phyloP scores from a whole-genome alignment of 1,139 yeast genomes.

The Magnusiomyces sp. region DNA sequence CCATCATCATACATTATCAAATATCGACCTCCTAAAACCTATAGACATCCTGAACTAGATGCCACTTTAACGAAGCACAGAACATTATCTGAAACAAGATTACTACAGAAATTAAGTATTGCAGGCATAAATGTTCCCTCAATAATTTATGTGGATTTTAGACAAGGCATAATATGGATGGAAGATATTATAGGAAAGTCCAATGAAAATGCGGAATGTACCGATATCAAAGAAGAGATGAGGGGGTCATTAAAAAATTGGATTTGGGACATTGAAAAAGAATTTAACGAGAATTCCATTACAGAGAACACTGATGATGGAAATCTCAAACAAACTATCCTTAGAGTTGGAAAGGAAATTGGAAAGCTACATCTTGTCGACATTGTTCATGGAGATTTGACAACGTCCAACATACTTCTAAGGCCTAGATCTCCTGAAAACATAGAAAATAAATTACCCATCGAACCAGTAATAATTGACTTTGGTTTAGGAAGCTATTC shows the following conservation, averaged over 20 bases:
- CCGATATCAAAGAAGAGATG: conserved; percentile 9
- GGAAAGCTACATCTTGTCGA: conserved; percentile 69
- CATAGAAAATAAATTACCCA: conserved; percentile 8
- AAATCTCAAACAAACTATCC: conserved; percentile 25
- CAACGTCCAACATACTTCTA: conserved; percentile 78
- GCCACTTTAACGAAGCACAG: conserved; percentile 66
- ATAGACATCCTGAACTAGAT: conserved; percentile 81
- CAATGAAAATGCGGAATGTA: conserved; percentile 27
- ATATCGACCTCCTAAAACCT: conserved; percentile 80
- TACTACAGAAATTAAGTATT: conserved; percentile 52
- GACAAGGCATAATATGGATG: conserved; percentile 84
- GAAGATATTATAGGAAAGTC: conserved; percentile 44
- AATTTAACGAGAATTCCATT: conserved; percentile 10
- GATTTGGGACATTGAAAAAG: conserved; percentile 32
- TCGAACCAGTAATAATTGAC: conserved; percentile 63
- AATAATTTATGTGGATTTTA: conserved; percentile 63
- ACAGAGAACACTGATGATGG: conserved; percentile 5
- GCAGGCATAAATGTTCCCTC: conserved; percentile 60
- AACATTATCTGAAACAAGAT: conserved; percentile 76
- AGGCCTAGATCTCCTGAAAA: conserved; percentile 22
- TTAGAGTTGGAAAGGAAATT: conserved; percentile 56
- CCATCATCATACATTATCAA: conserved; percentile 51
- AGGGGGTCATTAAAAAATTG: conserved; percentile 31
- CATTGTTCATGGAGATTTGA: conserved; percentile 89
- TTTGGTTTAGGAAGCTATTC: conserved; percentile 82